A percentile compares a stretch with the other conserved stretches of the same genome.
Evolutionary conservation across 2,329 filamentous ascomycete species (phyloP).

Genomic region (Incumbomyces delicatus): DNA sequence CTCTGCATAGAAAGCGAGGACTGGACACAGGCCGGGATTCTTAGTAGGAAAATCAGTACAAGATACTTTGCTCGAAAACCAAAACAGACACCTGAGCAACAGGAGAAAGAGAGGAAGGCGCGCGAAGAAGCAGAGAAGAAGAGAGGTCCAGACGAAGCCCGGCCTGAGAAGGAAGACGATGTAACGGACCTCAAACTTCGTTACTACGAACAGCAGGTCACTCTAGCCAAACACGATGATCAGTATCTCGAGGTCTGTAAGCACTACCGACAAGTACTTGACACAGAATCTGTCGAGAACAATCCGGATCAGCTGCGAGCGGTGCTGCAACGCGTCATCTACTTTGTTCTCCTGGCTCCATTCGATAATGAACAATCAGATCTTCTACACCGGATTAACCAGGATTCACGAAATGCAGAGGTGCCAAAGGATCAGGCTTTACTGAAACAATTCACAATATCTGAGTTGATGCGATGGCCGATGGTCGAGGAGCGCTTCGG

Average conservation of each 20-base stretch:
- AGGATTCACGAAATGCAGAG: constrained; percentile 69
- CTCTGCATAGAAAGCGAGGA: constrained; percentile 93
- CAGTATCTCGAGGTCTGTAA: constrained; percentile 98
- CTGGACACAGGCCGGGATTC: constrained; percentile 89
- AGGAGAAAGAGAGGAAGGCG: constrained; percentile 84
- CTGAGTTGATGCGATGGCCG: constrained; percentile 97
- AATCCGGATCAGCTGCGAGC: constrained; percentile 76
- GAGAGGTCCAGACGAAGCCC: constrained; percentile 64
- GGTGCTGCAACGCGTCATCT: constrained; percentile 88
- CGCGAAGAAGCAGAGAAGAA: constrained; percentile 74
- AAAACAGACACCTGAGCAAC: constrained; percentile 79
- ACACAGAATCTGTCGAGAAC: constrained; percentile 90
- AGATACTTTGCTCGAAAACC: constrained; percentile 81
- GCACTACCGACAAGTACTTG: constrained; percentile 90
- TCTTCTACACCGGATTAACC: constrained; percentile 82
- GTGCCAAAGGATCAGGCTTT: constrained; percentile 74
- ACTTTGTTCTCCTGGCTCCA: constrained; percentile 91
- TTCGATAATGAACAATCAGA: constrained; percentile 99
- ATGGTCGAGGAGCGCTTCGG: constrained; percentile 83
- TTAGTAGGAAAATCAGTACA: constrained; percentile 95
- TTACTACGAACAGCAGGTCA: constrained; percentile 97
- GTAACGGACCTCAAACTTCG: constrained; percentile 91
- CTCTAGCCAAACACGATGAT: constrained; percentile 87
- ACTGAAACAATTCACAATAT: constrained; percentile 86
- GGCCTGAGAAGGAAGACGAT: constrained; percentile 66